Base-by-base conservation (phyloP, 2,329 filamentous ascomycete species). In the Graphilbum ipis-grandicollis region DNA sequence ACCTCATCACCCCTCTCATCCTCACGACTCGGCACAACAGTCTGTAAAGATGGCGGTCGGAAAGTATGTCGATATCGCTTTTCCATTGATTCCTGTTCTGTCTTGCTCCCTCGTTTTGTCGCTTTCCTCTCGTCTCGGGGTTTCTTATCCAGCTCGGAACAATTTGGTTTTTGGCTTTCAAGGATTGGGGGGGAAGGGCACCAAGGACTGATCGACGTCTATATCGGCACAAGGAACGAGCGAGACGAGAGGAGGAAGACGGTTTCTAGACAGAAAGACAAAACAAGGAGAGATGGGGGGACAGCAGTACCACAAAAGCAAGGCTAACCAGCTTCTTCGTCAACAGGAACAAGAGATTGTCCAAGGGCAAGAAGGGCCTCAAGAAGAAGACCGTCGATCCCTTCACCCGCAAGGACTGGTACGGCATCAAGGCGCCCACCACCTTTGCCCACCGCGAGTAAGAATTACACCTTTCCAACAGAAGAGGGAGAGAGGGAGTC, bases 341-440 rank as follows among this genome's bases (percentile, higher is more conserved):
- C 37, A 36, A 39, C 53, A 85, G 79, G 83, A 98, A 98, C 79
- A 98, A 98, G 85, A 85, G 90, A 75, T 78, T 98, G 72, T 96
- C 90, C 51, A 98, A 98, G 78, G 90, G 90, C 71, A 98, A 96
- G 84, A 98, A 98, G 79, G 88, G 90, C 66, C 75, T 96, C 63
- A 96, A 96, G 84, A 96, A 98, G 88, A 88, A 88, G 71, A 88
- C 86, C 57, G 70, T 79, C 55, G 90, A 98, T 66, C 88, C 90
- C 57, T 96, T 96, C 74, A 75, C 86, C 57, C 82, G 88, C 62
- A 98, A 98, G 76, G 90, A 96, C 65, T 96, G 92, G 83, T 98
- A 86, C 71, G 82, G 79, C 57, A 78, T 98, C 67, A 96, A 96
- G 78, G 88, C 90, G 43, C 90, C 90, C 52, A 85, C 85, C 53